Base-by-base conservation (phyloP, 2,329 filamentous ascomycete species). In the Apiospora phragmitis region DNA sequence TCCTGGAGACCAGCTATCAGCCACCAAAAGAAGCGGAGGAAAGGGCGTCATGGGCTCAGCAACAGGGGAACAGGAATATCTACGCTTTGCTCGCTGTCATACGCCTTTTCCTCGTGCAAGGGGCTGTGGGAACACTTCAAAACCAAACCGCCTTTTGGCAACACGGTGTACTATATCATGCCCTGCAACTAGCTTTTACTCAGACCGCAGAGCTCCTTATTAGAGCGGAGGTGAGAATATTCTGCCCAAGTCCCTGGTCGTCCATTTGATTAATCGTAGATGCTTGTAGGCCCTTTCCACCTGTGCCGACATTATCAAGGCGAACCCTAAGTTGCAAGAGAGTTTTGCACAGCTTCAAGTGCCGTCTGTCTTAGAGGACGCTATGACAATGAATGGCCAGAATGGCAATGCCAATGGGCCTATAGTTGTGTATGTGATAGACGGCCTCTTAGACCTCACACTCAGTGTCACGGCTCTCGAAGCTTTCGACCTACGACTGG, bases 121-220 rank as follows among this genome's bases (percentile, higher is more conserved):
- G 95, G n/a, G 94, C 94, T 42, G 85, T 91, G 67, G 93, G 93
- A 59, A 97, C 94, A 2, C 84, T 89, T 42, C 90, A 93, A 73
- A 99, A 98, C 77, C 96, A 98, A 81, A 86, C 87, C 67, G 91
- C 93, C 8, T 97, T 97, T 76, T 95, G 93, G 87, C 92, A 94
- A 73, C 90, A 94, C 79, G 93, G 93, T 12, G 87, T 97, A 12
- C 87, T 96, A 66, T 91, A 92, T 74, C 90, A 94, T 75, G 90
- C 96, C 41, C 85, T 98, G 38, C 92, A 94, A 74, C 87, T 98
- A 71, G 92, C 94, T 3, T 98, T 98, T 79, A 92, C 90, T 72
- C 88, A 88, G 69, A 85, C 86, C 35, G 91, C 93, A 70, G 92
- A 93, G 76, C 85, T 92, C 55, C 89, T 91, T 72, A 95, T 98